phyloP scores from a whole-genome alignment of 2,329 filamentous ascomycete species.

The Colletotrichum sp. region DNA sequence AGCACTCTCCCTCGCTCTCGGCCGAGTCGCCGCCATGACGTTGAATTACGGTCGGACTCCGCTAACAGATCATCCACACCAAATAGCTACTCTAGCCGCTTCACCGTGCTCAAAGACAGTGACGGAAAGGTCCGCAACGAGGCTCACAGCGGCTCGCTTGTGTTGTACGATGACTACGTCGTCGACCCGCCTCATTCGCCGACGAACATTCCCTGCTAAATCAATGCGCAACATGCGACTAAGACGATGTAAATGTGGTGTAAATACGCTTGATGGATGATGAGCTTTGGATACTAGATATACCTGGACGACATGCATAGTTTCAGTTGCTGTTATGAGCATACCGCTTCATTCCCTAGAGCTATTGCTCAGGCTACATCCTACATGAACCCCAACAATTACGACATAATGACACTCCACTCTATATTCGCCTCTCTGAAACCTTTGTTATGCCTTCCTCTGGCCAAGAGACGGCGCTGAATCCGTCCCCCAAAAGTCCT shows the following conservation, averaged over 20 bases:
- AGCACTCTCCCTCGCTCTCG: not conserved
- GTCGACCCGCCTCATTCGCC: not conserved
- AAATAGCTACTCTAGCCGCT: slow-evolving; percentile 1
- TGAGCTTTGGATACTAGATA: no score
- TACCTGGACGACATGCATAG: not conserved
- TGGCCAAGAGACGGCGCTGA: not conserved
- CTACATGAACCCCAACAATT: not conserved
- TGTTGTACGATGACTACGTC: slow-evolving; percentile 5
- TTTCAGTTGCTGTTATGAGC: not conserved
- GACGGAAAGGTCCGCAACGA: not conserved
- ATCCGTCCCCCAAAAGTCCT: not conserved
- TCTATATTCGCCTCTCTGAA: no score
- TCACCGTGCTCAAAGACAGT: not conserved
- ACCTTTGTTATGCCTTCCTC: not conserved
- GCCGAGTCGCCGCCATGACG: not conserved
- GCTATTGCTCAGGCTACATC: not conserved
- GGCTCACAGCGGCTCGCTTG: not conserved
- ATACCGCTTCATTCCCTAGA: not conserved
- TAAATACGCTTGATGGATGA: not conserved
- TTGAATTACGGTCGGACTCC: not conserved
- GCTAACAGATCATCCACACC: not conserved
- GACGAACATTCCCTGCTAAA: not conserved
- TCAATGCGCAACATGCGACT: not conserved
- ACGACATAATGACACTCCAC: not conserved
- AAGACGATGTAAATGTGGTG: not conserved